phyloP scores from a whole-genome alignment of 441 rosid genomes.

The Arabidopsis hybrid region DNA sequence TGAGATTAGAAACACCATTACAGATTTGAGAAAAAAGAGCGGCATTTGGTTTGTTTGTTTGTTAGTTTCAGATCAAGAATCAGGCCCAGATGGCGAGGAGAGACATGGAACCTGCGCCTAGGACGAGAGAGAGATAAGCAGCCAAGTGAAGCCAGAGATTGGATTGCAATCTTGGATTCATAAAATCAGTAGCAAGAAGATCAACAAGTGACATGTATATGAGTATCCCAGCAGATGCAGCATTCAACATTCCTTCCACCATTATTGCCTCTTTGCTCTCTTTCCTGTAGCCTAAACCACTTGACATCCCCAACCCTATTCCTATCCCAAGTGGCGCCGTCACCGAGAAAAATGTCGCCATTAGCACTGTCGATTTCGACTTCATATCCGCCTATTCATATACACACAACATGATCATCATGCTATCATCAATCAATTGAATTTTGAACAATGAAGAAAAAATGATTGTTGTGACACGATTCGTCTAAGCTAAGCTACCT shows the following conservation, averaged over 20 bases:
- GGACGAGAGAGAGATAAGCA: constrained; percentile 52
- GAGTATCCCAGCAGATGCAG: constrained; percentile 63
- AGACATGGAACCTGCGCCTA: constrained; percentile 62
- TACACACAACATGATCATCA: not conserved
- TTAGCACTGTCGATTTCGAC: constrained; percentile 48
- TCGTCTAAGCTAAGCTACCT: not conserved
- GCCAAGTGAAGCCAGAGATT: constrained; percentile 56
- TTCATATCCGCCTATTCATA: constrained; percentile 51
- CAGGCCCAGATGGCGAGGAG: constrained; percentile 62
- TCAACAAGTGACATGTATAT: constrained; percentile 69
- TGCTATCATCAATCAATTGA: not conserved
- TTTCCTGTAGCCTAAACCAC: constrained; percentile 43
- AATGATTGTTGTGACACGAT: not conserved
- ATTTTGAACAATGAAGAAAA: not conserved
- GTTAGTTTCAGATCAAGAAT: constrained; percentile 9
- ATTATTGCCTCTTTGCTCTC: constrained; percentile 52
- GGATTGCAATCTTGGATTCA: constrained; percentile 51
- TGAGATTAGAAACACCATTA: constrained; percentile 31
- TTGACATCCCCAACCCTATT: constrained; percentile 57
- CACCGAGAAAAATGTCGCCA: constrained; percentile 64
- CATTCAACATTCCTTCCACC: constrained; percentile 54
- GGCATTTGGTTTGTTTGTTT: constrained; percentile 29
- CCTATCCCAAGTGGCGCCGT: constrained; percentile 58
- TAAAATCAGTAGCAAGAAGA: constrained; percentile 61
- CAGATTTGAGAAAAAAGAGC: constrained; percentile 38